These are phyloP conservation scores for Acanthamoeba lenticulata DNA, from an alignment of 208 protist species.

Conservation along the genomic window DNA sequence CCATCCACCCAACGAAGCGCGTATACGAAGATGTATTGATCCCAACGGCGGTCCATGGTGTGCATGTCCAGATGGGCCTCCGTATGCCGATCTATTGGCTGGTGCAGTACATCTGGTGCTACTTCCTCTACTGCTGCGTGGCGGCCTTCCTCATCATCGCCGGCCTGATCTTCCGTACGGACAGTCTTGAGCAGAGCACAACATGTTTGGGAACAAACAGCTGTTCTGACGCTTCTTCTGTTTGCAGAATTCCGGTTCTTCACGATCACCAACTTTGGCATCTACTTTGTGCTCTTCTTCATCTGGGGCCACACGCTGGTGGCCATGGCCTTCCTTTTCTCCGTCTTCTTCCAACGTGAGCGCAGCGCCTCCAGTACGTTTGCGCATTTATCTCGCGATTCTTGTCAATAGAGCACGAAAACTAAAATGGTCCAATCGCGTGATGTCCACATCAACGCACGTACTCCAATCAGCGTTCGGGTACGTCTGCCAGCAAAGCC, in stretches of 20 bases:
- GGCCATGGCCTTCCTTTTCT: conserved; percentile 54
- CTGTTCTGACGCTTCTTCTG: not conserved
- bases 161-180: not conserved
- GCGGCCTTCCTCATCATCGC: not conserved
- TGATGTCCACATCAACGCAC: too few species aligned
- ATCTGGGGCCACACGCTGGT: conserved; percentile 65
- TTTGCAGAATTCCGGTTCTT: conserved; percentile 59
- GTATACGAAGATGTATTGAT: too few species aligned
- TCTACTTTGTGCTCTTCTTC: conserved; percentile 59
- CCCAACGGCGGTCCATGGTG: too few species aligned
- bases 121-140: conserved; percentile 49
- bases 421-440: not conserved
- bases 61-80: conserved; percentile 56
- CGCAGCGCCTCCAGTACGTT: conserved; percentile 17
- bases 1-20: not conserved
- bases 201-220: not conserved
- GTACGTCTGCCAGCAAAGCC: too few species aligned
- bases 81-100: conserved; percentile 70
- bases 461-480: not conserved
- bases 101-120: conserved; percentile 60
- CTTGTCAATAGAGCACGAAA: not conserved
- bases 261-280: not conserved
- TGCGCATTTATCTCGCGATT: not conserved
- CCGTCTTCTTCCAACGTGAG: conserved; percentile 27
- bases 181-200: not conserved